Evolutionary conservation across 768 basidiomycete species (phyloP), one percentile per base, ranked within the genome.

Genomic region (Scleroderma citrinum): DNA sequence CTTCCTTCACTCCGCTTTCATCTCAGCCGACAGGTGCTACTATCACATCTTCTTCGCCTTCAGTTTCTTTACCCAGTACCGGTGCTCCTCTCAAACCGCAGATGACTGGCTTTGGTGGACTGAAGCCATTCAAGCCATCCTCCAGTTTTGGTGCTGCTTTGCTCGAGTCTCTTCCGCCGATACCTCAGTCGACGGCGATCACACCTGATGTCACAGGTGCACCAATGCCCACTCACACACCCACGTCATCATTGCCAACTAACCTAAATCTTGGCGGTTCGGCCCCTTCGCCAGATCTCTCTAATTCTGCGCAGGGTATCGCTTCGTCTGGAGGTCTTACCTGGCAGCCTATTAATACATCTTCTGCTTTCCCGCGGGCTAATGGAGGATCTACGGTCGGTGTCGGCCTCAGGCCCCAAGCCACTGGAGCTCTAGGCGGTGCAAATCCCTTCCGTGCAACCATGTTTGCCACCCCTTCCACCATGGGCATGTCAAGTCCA

Each of bases 61-160:
- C 72, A 5, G 60, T 66, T 32, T 60, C 71, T n/a, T 46, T 65
- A 11, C 51, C 65, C 20, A 32, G 53, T 35, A 24, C 44, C 29
- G 29, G 21, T 52, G 37, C 46, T 39, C 60, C 52, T 38, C 44
- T 79, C 14, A 72, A 71, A 54, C 57, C 75, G 3, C 78, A 80
- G 57, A 44, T 56, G 40, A 80, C 78, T 5, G 78, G 78, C 2
- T 78, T 73, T 47, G 71, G 75, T 21, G 84, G 82, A 5, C 63
- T 90, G 55, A 89, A 85, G 61, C 79, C 86, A 6, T 92, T 92
- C 74, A 89, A 90, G 59, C 90, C 90, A 2, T 76, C 83, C 2
- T 86, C 83, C 2, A 83, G 78, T 36, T 92, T 92, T 60, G 90
- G 90, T 26, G 82, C 85, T 30, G 79, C 81, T 14, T 62, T 92